These are phyloP conservation scores for Dactylis glomerata DNA, from an alignment of 176 grass and related monocot genomes.

Conservation along the genomic window DNA sequence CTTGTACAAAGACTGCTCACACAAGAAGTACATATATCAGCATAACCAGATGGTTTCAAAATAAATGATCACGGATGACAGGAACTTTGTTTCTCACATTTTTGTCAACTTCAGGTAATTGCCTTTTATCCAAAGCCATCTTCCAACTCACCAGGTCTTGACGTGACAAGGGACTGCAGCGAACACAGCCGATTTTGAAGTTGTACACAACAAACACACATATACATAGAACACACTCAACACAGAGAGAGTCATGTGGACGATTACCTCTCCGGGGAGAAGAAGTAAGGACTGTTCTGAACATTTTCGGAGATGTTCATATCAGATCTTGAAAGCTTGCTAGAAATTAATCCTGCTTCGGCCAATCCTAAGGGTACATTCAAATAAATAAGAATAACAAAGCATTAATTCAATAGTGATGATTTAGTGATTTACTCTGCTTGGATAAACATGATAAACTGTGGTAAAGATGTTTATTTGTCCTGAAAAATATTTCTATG, in stretches of 20 bases:
- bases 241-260: neutral
- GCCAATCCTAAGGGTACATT: slow-evolving; percentile 65
- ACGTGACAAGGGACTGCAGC: slow-evolving; percentile 70
- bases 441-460: slow-evolving; percentile 20
- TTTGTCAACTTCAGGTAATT: slow-evolving; percentile 78
- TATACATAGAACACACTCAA: neutral
- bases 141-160: slow-evolving; percentile 97
- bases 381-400: slow-evolving; percentile 15
- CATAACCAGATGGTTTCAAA: slow-evolving; percentile 5
- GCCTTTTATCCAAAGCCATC: slow-evolving; percentile 80
- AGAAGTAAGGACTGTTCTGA: slow-evolving; percentile 52
- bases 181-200: slow-evolving; percentile 22
- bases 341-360: slow-evolving; percentile 86
- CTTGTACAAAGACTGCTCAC: slow-evolving; percentile 62
- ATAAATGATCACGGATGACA: neutral
- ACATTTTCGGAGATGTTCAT: slow-evolving; percentile 31
- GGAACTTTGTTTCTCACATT: slow-evolving; percentile 55
- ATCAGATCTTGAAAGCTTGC: slow-evolving; percentile 76
- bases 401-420: slow-evolving; percentile 1
- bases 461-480: slow-evolving; percentile 11
- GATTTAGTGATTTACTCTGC: neutral
- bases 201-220: neutral
- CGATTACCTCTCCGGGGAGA: slow-evolving; percentile 70
- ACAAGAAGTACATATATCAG: slow-evolving; percentile 1
- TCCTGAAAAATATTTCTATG: slow-evolving; percentile 16